Base-by-base conservation (phyloP, 1,284 basidiomycete species). In the Cystobasidiaceae sp. region DNA sequence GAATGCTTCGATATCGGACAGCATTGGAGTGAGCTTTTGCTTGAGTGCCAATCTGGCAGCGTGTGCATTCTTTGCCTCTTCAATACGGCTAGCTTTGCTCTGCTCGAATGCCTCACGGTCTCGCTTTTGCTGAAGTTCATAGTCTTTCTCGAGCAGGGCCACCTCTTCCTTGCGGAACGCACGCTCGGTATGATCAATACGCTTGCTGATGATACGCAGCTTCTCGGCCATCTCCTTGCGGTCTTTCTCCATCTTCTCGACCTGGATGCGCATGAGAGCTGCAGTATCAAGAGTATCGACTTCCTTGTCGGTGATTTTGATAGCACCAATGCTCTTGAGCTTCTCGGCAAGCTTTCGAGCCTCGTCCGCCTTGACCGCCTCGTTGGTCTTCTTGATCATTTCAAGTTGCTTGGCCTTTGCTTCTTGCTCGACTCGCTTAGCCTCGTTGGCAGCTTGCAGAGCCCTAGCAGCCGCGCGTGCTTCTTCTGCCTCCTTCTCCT, bases 201-300 rank as follows among this genome's bases (percentile, higher is more conserved):
- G 88, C 79, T 97, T 97, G 64, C 86, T 79, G 59, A 89, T 83
- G 70, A 93, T 84, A 37, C 92, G 87, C 67, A 97, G 82, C 27
- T 87, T 85, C 74, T 93, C 89, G 69, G 83, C 84, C 70, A 91
- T 81, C 72, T 93, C 89, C 73, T 86, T 87, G 83, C 96, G 96
- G 80, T 97, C 94, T 80, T 96, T 97, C 80, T 97, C 93, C 62
- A 96, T 82, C 75, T 96, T 91, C 72, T 90, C 86, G 56, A 97
- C 92, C 77, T 97, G 92, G 72, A 97, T 84, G 58, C 85, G 85
- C 76, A 97, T 89, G 68, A 98, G 84, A 69, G 86, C 86, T 74
- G 90, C 86, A 8, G 92, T 93, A 77, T 92, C 91, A 70, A 93
- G 81, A 58, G 85, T 84, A 72, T 90, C 87, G 77, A 93, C 82